phyloP scores from a whole-genome alignment of 352 stramenopile genomes.

The Pythium oligandrum region DNA sequence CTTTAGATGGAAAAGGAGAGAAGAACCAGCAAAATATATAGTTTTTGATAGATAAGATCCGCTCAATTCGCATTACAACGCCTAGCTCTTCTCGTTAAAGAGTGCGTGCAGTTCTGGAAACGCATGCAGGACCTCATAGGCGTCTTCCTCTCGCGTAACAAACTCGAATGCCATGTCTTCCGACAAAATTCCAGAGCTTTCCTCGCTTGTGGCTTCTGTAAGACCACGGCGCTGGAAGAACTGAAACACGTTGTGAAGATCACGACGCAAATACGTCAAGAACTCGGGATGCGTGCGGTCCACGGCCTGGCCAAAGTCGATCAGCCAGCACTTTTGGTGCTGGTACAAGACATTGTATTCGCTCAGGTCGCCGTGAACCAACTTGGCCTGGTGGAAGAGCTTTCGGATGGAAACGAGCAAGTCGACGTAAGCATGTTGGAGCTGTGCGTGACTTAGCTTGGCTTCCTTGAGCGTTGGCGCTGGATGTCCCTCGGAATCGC shows the following conservation, averaged over 20 bases:
- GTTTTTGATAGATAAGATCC: too few species aligned
- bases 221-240: slow-evolving; percentile 72
- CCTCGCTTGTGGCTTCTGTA: not conserved
- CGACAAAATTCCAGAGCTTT: too few species aligned
- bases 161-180: too few species aligned
- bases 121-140: too few species aligned
- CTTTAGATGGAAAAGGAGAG: too few species aligned
- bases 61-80: too few species aligned
- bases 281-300: slow-evolving; percentile 74
- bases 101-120: too few species aligned
- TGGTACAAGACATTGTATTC: slow-evolving; percentile 90
- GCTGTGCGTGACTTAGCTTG: slow-evolving; percentile 43
- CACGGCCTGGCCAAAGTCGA: slow-evolving; percentile 91
- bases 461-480: slow-evolving; percentile 70
- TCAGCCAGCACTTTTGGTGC: slow-evolving; percentile 75
- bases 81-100: too few species aligned
- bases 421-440: slow-evolving; percentile 49
- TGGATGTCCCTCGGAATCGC: slow-evolving; percentile 37
- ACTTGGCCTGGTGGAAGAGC: slow-evolving; percentile 47
- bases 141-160: too few species aligned
- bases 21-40: too few species aligned
- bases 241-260: slow-evolving; percentile 64
- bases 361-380: slow-evolving; percentile 68
- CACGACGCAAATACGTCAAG: slow-evolving; percentile 55
- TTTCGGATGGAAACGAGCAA: slow-evolving; percentile 36